Percentiles rank a stretch among this genome's conserved stretches.
phyloP scores from a whole-genome alignment of 2,329 filamentous ascomycete genomes.

The Phialocephala subalpina region DNA sequence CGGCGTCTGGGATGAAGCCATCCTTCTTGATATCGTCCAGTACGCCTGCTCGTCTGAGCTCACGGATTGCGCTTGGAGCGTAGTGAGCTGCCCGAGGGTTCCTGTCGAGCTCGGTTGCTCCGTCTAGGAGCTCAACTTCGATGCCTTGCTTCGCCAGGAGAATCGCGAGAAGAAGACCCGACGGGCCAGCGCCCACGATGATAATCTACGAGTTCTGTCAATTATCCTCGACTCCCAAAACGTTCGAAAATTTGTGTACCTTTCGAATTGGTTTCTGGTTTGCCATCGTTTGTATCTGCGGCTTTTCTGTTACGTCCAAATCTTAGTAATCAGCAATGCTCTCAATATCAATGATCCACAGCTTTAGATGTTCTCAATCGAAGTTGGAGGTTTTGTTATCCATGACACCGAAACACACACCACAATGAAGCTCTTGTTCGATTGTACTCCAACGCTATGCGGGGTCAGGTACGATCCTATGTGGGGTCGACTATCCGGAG shows the following conservation, averaged over 20 bases:
- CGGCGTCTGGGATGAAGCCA: constrained; percentile 50
- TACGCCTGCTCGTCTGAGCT: constrained; percentile 65
- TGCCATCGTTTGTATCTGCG: constrained; percentile 4
- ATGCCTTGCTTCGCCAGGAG: constrained; percentile 63
- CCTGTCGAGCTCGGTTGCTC: constrained; percentile 59
- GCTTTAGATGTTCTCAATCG: not conserved
- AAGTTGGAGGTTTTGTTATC: not conserved
- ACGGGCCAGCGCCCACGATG: constrained; percentile 58
- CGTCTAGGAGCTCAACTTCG: constrained; percentile 62
- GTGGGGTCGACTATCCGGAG: not conserved
- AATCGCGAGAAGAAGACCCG: constrained; percentile 56
- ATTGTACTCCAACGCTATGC: constrained; percentile 2
- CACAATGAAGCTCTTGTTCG: not conserved
- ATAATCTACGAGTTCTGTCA: constrained; percentile 44
- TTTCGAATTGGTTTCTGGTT: constrained; percentile 16
- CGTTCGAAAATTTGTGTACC: not conserved
- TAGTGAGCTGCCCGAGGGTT: constrained; percentile 70
- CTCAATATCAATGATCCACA: not conserved
- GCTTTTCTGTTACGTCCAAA: not conserved
- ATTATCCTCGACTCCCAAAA: not conserved
- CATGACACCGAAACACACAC: not conserved
- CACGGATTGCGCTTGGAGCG: constrained; percentile 62
- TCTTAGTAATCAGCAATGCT: not conserved
- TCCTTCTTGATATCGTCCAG: constrained; percentile 55
- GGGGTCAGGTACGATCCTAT: constrained; percentile 7